A percentile compares a stretch with the other conserved stretches of the same genome.
These are phyloP conservation scores for Zygotorulaspora chibaensis DNA, from an alignment of 805 yeast genomes.

Conservation along the genomic window DNA sequence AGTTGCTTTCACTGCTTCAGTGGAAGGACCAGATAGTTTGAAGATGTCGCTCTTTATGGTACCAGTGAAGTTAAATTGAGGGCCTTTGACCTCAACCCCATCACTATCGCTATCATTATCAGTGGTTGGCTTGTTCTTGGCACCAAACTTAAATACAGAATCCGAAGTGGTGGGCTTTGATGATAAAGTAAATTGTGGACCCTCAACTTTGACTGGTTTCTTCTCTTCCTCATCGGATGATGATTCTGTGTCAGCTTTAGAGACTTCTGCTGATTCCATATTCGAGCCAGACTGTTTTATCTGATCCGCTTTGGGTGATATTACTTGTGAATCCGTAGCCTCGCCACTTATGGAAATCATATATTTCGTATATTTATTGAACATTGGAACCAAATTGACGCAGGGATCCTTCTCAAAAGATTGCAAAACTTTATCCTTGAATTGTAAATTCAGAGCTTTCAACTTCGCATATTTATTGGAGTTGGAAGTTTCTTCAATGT, in stretches of 20 bases:
- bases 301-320: neutral
- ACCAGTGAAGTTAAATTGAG: conserved; percentile 38
- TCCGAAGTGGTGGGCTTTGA: conserved; percentile 46
- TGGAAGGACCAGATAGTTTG: conserved; percentile 26
- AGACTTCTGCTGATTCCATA: conserved; percentile 3
- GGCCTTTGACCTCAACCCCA: conserved; percentile 37
- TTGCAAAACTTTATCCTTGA: conserved; percentile 46
- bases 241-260: conserved; percentile 27
- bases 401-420: conserved; percentile 43
- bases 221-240: conserved; percentile 47
- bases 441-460: conserved; percentile 62
- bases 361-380: conserved; percentile 56
- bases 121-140: conserved; percentile 19
- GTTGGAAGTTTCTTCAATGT: neutral
- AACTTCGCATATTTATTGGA: conserved; percentile 44
- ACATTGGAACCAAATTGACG: conserved; percentile 51
- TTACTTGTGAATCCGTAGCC: conserved; percentile 1
- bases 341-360: conserved; percentile 14
- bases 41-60: conserved; percentile 36
- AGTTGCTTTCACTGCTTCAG: conserved; percentile 4
- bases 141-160: conserved; percentile 47
- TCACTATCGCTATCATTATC: conserved; percentile 34
- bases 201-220: conserved; percentile 63
- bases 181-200: conserved; percentile 57
- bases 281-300: conserved; percentile 6